A percentile compares a stretch with the other conserved stretches of the same genome.
Evolutionary conservation across 139 green algal genomes (phyloP).

Genomic region (Chlamydomonas asymmetrica): DNA sequence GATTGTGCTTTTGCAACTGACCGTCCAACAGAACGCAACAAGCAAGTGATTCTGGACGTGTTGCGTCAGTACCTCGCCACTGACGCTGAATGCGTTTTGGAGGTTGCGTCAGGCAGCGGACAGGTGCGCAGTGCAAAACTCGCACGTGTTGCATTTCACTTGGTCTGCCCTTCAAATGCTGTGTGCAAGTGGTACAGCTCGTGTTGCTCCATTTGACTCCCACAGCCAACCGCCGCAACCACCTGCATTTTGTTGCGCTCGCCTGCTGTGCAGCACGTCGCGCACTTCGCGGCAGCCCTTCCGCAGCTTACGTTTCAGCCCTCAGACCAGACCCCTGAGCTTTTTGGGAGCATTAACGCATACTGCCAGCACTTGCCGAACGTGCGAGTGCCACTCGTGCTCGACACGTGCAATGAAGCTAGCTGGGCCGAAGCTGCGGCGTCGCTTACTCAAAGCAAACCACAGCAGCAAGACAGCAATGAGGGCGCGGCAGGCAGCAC

Average conservation of each 20-base stretch:
- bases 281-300: slow-evolving; percentile 38
- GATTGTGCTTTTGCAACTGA: no score
- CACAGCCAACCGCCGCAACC: neutral
- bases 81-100: neutral
- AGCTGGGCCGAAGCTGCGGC: slow-evolving; percentile 11
- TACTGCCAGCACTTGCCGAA: slow-evolving; percentile 18
- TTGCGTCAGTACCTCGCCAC: neutral
- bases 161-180: no score
- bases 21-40: slow-evolving; percentile 20
- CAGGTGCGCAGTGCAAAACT: no score
- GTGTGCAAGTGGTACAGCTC: slow-evolving; percentile 1
- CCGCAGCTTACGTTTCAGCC: slow-evolving; percentile 43
- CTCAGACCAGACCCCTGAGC: slow-evolving; percentile 36
- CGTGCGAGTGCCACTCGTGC: slow-evolving; percentile 32
- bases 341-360: slow-evolving; percentile 20
- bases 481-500: neutral
- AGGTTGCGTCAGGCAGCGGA: neutral
- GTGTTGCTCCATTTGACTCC: neutral
- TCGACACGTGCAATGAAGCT: slow-evolving; percentile 28
- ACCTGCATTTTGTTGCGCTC: slow-evolving; percentile 24
- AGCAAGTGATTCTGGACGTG: slow-evolving; percentile 14
- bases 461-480: neutral
- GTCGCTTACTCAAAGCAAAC: neutral
- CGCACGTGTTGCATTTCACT: neutral
- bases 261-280: slow-evolving; percentile 52